Evolutionary conservation across 2,329 filamentous ascomycete species (phyloP), one percentile per base, ranked within the genome.

Genomic region (Incumbomyces lentus): DNA sequence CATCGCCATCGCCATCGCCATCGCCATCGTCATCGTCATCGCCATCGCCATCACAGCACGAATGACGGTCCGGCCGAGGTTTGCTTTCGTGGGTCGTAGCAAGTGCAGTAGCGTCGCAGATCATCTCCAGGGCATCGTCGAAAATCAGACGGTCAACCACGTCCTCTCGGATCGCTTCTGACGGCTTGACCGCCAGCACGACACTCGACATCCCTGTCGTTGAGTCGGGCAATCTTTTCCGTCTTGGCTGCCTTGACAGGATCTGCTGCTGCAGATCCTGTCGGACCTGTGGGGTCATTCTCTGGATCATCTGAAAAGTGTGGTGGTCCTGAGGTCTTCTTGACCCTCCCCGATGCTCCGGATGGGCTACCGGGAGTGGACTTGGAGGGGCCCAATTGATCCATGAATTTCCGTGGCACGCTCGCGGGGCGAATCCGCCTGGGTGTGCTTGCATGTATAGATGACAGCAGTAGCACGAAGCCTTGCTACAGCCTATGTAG

Each of bases 401-500:
- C 52, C 58, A 62, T 26, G 58, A 48, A 41, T 60, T 62, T n/a
- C 51, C 48, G 44, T 62, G 59, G 45, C 52, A 60, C 22, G 50
- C 22, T 18, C 59, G 59, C 30, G 49, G 41, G 34, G 57, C 53
- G 41, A 61, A 56, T 10, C 54, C 52, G 11, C 56, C 59, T 22
- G 59, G 60, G 41, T 62, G 58, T 48, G 55, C 37, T 31, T 46
- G 51, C 48, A 62, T 60, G 41, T 62, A 63, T 31, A 60, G 49
- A 48, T 59, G 54, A 53, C 72, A 77, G 44, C 68, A 71, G 48
- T 71, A 69, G 46, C 73, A 77, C 3, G 74, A 68, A 0, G 66
- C 64, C 55, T 76, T 77, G 55, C 72, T 77, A 47, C 68, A 72
- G 4, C 66, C 72, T 7, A 77, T 66, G 49, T 68, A 75, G 4